phyloP scores from a whole-genome alignment of 495 filamentous ascomycete species.

The Penicillium taxi region DNA sequence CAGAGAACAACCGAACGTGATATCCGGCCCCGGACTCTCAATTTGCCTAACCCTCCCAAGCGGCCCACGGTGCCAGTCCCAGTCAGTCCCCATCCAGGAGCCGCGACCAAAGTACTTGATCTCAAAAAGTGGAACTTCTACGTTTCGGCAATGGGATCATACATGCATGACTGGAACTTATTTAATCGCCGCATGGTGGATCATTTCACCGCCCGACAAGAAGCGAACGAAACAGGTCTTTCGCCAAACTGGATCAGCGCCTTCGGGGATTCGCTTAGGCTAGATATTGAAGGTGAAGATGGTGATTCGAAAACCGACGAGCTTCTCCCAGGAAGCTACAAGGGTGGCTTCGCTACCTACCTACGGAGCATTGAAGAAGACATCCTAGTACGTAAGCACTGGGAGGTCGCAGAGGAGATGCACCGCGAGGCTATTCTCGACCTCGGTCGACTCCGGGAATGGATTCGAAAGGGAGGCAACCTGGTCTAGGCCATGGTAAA shows the following conservation, averaged over 20 bases:
- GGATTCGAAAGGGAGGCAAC: constrained; percentile 36
- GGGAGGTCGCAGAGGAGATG: constrained; percentile 54
- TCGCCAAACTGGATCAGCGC: constrained; percentile 49
- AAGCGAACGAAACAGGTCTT: constrained; percentile 40
- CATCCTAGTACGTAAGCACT: constrained; percentile 51
- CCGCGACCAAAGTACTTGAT: constrained; percentile 24
- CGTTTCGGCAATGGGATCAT: constrained; percentile 52
- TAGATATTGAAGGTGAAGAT: constrained; percentile 19
- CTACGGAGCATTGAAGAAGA: constrained; percentile 56
- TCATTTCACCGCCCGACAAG: constrained; percentile 60
- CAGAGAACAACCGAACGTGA: constrained; percentile 20
- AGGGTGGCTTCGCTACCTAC: constrained; percentile 51
- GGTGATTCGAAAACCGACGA: constrained; percentile 21
- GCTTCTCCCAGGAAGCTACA: constrained; percentile 21
- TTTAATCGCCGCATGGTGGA: constrained; percentile 58
- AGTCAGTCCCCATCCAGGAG: constrained; percentile 13
- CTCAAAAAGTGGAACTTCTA: constrained; percentile 52
- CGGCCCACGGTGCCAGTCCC: constrained; percentile 35
- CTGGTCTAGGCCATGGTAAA: too few relatives aligned
- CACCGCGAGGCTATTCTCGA: constrained; percentile 55
- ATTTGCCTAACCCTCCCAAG: constrained; percentile 56
- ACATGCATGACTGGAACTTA: constrained; percentile 59
- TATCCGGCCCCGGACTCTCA: constrained; percentile 33
- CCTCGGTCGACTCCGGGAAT: constrained; percentile 50
- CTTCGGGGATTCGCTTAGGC: constrained; percentile 39